Conservation (phyloP, 371 early-diverging fungal genomes). For the Rhizopus sp. region DNA sequence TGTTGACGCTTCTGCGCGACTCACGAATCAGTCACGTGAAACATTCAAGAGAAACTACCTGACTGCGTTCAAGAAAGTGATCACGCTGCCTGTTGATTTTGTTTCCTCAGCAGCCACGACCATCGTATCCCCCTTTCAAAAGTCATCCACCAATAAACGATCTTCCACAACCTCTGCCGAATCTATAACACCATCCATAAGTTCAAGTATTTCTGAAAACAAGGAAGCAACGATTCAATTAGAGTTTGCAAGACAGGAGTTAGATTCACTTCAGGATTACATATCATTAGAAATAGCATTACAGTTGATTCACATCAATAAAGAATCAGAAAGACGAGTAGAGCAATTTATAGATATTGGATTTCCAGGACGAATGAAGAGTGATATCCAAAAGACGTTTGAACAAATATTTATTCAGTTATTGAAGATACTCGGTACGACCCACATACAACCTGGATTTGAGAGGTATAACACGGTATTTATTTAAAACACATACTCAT, state of each 20-base stretch:
- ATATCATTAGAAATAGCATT: constrained; percentile 79
- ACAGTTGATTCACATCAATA: constrained; percentile 79
- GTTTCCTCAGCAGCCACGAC: constrained; percentile 53
- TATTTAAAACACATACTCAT: background rate
- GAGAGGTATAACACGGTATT: constrained; percentile 39
- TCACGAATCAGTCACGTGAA: constrained; percentile 43
- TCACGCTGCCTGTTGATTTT: constrained; percentile 50
- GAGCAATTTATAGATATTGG: constrained; percentile 37
- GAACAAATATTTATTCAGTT: constrained; percentile 68
- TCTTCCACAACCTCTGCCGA: constrained; percentile 20
- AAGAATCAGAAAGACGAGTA: constrained; percentile 73
- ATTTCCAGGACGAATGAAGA: constrained; percentile 34
- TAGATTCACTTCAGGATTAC: constrained; percentile 66
- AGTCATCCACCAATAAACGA: constrained; percentile 17
- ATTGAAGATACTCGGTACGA: constrained; percentile 60
- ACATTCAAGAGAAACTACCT: constrained; percentile 50
- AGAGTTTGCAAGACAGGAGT: constrained; percentile 35
- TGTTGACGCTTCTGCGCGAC: constrained; percentile 23
- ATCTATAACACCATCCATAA: constrained; percentile 29
- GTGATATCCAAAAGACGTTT: constrained; percentile 51
- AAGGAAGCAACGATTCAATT: constrained; percentile 23
- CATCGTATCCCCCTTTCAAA: constrained; percentile 33
- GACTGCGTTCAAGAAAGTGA: constrained; percentile 53
- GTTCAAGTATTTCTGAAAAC: constrained; percentile 7
- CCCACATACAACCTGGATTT: constrained; percentile 75